Evolutionary conservation across 257 asterid genomes (phyloP), one percentile per base, ranked within the genome.

Genomic region (Cynanchum wilfordii): DNA sequence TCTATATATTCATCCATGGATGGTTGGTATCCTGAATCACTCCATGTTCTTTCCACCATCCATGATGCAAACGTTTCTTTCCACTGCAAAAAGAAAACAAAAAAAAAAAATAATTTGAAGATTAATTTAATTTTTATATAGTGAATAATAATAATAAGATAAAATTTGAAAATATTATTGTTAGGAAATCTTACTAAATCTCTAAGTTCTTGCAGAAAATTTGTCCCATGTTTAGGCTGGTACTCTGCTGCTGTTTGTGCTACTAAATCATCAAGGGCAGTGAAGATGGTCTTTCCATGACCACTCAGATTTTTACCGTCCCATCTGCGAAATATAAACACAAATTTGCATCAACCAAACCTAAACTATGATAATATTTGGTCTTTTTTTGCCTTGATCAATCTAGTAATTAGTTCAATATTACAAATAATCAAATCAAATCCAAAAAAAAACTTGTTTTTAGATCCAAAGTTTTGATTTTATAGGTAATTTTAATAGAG

Each of bases 21-120:
- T 4, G 93, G 89, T 10, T 42, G 7, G 36, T 82, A 63, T 33
- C 87, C 89, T 0, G 73, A 59, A 2, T 11, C 30, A 47, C 91
- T 84, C 96, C 96, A 87, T 4, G 27, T 62, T 19, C 78, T 86
- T 80, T 87, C 96, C 75, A 72, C 83, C 93, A 89, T 80, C 96
- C 93, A 87, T 4, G 96, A 36, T 7, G 0, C 15, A 70, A 89
- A 89, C 15, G 91, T 82, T 78, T 83, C 91, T 0, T 76, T 19
- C 96, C 96, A 89, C 96, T 87, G n/a, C 29, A 8, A 49, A 7
- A 29, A 4, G n/a, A n/a, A n/a, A n/a, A n/a, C 5, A 49, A 7
- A 29, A 3, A 3, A 33, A 33, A 33, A 33, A 33, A 30, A 30
- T 2, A 30, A 30, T 30, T 30, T 15, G 66, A 64, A 30, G 24